phyloP scores from a whole-genome alignment of 2,329 filamentous ascomycete species.

The Ascochyta lentis region DNA sequence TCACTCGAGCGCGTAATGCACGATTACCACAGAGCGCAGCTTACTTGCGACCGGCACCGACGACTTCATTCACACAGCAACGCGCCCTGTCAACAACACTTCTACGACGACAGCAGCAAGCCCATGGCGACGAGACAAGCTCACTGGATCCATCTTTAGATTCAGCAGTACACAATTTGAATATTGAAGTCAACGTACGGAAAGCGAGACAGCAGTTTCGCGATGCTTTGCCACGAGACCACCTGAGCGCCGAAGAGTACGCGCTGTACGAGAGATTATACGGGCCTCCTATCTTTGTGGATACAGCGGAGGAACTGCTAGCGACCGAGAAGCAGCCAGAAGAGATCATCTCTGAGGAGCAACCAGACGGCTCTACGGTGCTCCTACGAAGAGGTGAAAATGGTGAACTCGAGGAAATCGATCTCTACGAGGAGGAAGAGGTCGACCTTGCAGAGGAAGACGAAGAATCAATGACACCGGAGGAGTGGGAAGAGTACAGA shows the following conservation, averaged over 20 bases:
- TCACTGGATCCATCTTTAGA: background rate
- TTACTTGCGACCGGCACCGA: conserved; percentile 20
- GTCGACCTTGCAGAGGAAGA: conserved; percentile 42
- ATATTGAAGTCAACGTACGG: conserved; percentile 69
- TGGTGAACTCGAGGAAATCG: conserved; percentile 68
- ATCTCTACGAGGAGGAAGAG: conserved; percentile 42
- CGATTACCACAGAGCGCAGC: conserved; percentile 25
- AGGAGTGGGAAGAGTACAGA: conserved; percentile 44
- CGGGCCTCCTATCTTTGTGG: conserved; percentile 71
- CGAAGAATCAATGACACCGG: conserved; percentile 38
- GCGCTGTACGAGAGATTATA: conserved; percentile 80
- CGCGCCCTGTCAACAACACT: conserved; percentile 32
- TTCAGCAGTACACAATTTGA: conserved; percentile 32
- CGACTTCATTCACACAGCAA: conserved; percentile 24
- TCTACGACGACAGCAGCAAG: conserved; percentile 18
- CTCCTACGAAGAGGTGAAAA: conserved; percentile 63
- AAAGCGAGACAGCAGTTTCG: conserved; percentile 77
- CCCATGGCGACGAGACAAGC: background rate
- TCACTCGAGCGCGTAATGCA: conserved; percentile 35
- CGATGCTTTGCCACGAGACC: conserved; percentile 74
- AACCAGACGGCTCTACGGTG: conserved; percentile 39
- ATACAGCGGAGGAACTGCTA: conserved; percentile 61
- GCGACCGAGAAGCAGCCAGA: conserved; percentile 55
- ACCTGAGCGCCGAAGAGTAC: conserved; percentile 74
- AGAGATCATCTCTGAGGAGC: conserved; percentile 50